Evolutionary conservation across 805 yeast genomes (phyloP), one percentile per base, ranked within the genome.

Genomic region (Saturnispora dispora): DNA sequence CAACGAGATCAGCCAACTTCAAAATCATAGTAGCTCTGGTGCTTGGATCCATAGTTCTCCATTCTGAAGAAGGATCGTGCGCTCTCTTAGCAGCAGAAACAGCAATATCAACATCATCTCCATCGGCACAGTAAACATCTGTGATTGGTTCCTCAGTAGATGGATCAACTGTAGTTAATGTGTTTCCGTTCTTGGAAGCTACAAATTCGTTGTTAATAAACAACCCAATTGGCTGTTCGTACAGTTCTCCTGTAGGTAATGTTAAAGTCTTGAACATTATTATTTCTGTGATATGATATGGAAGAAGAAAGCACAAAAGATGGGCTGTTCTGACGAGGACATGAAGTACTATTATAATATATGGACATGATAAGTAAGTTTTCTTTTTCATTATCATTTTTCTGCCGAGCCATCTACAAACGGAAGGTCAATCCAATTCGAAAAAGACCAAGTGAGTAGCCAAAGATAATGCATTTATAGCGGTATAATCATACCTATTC

Each of bases 211-310:
- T 79, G 64, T 78, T 72, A 60, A 79, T 78, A 63, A 78, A 82
- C 54, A 81, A 68, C 6, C 87, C 88, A n/a, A 79, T 53, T 37
- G 85, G 87, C 58, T 79, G 84, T 25, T 64, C 57, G 63, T 69
- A 76, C 46, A 70, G 71, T 46, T 63, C 58, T 47, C 83, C 83
- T 40, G 71, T 73, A 20, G 84, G 82, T 28, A 66, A 50, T 2
- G 53, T 53, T 37, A 66, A 48, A 37, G 60, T 57, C 28, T 43
- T 48, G 42, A 48, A 48, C 51, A 48, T 48, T 7, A 11, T 30
- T 8, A n/a, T 33, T n/a, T 30, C 1, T 18, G 13, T 17, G 4
- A 11, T 30, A 3, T 10, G 18, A 5, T 18, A 37, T 18, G 22
- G 18, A 11, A 37, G 41, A 18, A 17, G 11, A 10, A 18, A 17